phyloP scores from a whole-genome alignment of 129 eudicot species.

The Tagetes erecta region DNA sequence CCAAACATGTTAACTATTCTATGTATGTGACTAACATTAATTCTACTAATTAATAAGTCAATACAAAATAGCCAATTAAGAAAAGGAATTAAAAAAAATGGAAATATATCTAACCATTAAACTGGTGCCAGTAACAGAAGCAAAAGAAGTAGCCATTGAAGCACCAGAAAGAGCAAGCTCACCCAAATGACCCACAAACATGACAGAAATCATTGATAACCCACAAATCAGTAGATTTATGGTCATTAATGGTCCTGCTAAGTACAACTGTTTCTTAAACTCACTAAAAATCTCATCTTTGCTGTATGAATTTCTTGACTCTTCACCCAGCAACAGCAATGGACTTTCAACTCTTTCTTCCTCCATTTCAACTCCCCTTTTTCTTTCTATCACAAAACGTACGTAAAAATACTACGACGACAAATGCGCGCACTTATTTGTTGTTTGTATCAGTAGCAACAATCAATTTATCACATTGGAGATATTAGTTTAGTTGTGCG shows the following conservation, averaged over 20 bases:
- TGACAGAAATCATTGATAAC: conserved; percentile 65
- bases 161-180: conserved; percentile 91
- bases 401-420: not conserved
- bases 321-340: conserved; percentile 36
- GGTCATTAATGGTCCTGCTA: conserved; percentile 71
- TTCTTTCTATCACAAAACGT: not conserved
- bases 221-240: conserved; percentile 54
- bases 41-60: too few relatives aligned
- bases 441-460: not conserved
- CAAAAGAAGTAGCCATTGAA: conserved; percentile 92
- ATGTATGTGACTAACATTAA: too few relatives aligned
- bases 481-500: not conserved
- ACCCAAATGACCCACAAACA: conserved; percentile 90
- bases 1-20: not conserved
- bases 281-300: conserved; percentile 54
- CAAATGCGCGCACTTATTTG: not conserved
- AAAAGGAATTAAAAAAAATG: not conserved
- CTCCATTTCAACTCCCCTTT: conserved; percentile 28
- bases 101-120: conserved; percentile 44
- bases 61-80: not conserved
- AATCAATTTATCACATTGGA: not conserved
- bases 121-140: conserved; percentile 76
- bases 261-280: conserved; percentile 61
- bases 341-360: too few relatives aligned
- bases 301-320: conserved; percentile 18